A percentile compares a stretch with the other conserved stretches of the same genome.
phyloP scores from a whole-genome alignment of 2,329 filamentous ascomycete genomes.

The Diaporthe ampelina region DNA sequence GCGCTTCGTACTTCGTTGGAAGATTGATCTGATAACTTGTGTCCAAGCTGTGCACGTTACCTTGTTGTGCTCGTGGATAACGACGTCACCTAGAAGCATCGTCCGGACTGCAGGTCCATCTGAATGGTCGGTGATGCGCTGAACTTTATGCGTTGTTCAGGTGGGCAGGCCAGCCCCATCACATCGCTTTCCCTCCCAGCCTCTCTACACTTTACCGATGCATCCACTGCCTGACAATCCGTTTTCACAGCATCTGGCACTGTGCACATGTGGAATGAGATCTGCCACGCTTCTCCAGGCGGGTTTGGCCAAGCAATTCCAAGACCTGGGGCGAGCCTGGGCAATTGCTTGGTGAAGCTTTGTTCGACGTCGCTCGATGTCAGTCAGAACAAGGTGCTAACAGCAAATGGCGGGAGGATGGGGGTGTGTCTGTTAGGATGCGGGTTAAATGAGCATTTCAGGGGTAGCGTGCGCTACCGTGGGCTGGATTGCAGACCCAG shows the following conservation, averaged over 20 bases:
- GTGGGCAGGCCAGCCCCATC: conserved; percentile 18
- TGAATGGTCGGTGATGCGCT: conserved; percentile 18
- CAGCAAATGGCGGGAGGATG: neutral
- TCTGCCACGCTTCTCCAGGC: conserved; percentile 12
- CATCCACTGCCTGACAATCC: neutral
- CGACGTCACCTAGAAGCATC: conserved; percentile 18
- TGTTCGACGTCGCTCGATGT: conserved; percentile 17
- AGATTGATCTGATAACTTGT: neutral
- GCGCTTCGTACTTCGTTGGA: neutral
- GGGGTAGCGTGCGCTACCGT: conserved; percentile 20
- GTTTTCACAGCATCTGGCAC: conserved; percentile 6
- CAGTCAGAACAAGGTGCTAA: neutral
- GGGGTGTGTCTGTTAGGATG: neutral
- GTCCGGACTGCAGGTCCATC: neutral
- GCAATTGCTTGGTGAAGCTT: conserved; percentile 34
- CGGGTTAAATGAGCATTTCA: conserved; percentile 23
- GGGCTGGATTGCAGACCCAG: conserved; percentile 30
- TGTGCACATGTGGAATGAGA: conserved; percentile 16
- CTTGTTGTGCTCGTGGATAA: neutral
- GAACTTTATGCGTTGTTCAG: conserved; percentile 21
- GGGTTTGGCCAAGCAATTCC: conserved; percentile 21
- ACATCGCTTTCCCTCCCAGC: neutral
- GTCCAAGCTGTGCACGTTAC: neutral
- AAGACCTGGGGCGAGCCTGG: conserved; percentile 32
- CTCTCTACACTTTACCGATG: neutral